Evolutionary conservation across 768 basidiomycete species (phyloP).

Genomic region (Phlebiopsis gigantea): DNA sequence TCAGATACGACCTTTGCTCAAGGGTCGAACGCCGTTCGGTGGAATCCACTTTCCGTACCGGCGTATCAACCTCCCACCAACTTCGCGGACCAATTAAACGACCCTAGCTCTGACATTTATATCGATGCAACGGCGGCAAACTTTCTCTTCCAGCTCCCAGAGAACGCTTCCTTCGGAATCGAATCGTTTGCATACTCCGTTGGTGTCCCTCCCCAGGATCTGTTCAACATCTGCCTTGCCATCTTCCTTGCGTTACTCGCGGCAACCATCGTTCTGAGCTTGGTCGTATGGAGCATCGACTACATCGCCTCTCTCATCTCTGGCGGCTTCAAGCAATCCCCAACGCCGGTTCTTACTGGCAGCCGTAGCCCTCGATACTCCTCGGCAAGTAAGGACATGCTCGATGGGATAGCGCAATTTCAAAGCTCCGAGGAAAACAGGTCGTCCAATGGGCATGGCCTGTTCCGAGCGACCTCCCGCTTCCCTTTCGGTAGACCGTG

Average conservation of each 20-base stretch:
- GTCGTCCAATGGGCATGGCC: constrained; percentile 39
- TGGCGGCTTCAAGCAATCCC: constrained; percentile 22
- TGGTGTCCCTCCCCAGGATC: constrained; percentile 76
- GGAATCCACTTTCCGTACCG: constrained; percentile 59
- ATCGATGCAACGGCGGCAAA: constrained; percentile 67
- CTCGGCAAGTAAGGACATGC: constrained; percentile 46
- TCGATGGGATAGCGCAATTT: constrained; percentile 28
- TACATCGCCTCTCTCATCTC: constrained; percentile 37
- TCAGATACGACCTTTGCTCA: constrained; percentile 72
- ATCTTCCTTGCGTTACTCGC: constrained; percentile 79
- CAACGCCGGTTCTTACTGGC: constrained; percentile 26
- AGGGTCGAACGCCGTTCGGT: constrained; percentile 42
- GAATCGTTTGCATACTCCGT: constrained; percentile 79
- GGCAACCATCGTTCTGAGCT: constrained; percentile 62
- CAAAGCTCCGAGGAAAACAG: constrained; percentile 43
- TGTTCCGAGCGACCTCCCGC: constrained; percentile 32
- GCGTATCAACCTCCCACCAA: constrained; percentile 60
- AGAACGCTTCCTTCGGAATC: constrained; percentile 61
- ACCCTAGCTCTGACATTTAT: constrained; percentile 71
- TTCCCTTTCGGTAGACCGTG: constrained; percentile 32
- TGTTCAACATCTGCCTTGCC: constrained; percentile 77
- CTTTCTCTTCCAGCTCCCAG: constrained; percentile 64
- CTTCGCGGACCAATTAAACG: constrained; percentile 69
- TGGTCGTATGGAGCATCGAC: constrained; percentile 72
- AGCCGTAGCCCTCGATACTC: constrained; percentile 38